Conservation (phyloP, 2,329 filamentous ascomycete genomes). For the Trichoderma sp. region DNA sequence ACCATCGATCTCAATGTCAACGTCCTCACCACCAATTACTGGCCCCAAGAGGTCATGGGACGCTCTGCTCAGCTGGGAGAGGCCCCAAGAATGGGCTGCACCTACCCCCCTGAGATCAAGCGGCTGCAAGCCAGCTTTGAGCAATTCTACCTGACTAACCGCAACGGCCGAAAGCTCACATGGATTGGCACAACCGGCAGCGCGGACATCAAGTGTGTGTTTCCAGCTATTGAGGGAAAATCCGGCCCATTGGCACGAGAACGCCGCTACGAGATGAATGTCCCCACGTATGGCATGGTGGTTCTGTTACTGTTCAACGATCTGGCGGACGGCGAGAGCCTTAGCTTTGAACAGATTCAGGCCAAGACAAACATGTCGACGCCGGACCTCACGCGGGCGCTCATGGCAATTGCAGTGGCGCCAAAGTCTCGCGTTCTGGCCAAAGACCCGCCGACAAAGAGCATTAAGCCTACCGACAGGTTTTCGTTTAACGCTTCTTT, state of each 20-base stretch:
- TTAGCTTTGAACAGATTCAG: slow-evolving; percentile 75
- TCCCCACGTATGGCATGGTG: slow-evolving; percentile 89
- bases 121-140: slow-evolving; percentile 80
- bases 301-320: slow-evolving; percentile 89
- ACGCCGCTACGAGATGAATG: slow-evolving; percentile 82
- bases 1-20: slow-evolving; percentile 76
- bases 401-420: slow-evolving; percentile 78
- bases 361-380: slow-evolving; percentile 74
- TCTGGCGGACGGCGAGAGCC: slow-evolving; percentile 48
- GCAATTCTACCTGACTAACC: slow-evolving; percentile 80
- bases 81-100: slow-evolving; percentile 49
- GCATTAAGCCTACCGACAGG: slow-evolving; percentile 69
- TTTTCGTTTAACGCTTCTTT: slow-evolving; percentile 84
- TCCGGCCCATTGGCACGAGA: slow-evolving; percentile 58
- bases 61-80: slow-evolving; percentile 50
- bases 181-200: slow-evolving; percentile 73
- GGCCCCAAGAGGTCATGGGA: slow-evolving; percentile 88
- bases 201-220: slow-evolving; percentile 78
- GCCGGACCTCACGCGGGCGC: slow-evolving; percentile 68
- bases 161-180: slow-evolving; percentile 82
- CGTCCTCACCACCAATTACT: slow-evolving; percentile 89
- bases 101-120: slow-evolving; percentile 72
- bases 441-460: slow-evolving; percentile 77
- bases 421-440: slow-evolving; percentile 77
- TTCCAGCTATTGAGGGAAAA: slow-evolving; percentile 71